Evolutionary conservation across 495 filamentous ascomycete species (phyloP).

Genomic region (Chaetomium cochliodes): DNA sequence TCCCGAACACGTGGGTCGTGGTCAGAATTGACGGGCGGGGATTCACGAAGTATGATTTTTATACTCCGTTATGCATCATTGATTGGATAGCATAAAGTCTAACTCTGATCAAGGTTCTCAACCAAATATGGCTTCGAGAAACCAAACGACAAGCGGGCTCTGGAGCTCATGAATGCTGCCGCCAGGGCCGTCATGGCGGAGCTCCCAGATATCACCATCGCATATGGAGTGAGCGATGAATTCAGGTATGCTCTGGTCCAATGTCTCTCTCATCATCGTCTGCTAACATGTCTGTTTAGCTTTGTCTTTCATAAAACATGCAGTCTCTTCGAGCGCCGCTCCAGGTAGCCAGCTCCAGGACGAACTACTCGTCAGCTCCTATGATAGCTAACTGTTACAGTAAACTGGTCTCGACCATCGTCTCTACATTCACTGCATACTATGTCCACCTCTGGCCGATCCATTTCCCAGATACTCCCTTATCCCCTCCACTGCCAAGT

Average conservation of each 20-base stretch:
- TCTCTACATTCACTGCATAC: slow-evolving; percentile 89
- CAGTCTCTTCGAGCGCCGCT: slow-evolving; percentile 80
- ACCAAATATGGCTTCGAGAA: slow-evolving; percentile 81
- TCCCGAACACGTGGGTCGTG: slow-evolving; percentile 91
- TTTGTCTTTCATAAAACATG: slow-evolving; percentile 85
- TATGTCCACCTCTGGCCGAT: slow-evolving; percentile 79
- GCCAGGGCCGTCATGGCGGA: slow-evolving; percentile 80
- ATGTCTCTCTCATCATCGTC: not conserved
- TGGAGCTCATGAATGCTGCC: slow-evolving; percentile 92
- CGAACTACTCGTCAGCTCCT: too few species aligned
- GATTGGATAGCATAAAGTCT: not conserved
- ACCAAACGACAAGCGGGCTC: slow-evolving; percentile 83
- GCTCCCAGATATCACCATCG: slow-evolving; percentile 78
- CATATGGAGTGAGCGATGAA: slow-evolving; percentile 92
- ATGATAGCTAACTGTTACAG: slow-evolving; percentile 42
- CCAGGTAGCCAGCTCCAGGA: slow-evolving; percentile 53
- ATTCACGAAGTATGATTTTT: slow-evolving; percentile 72
- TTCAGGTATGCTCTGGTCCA: slow-evolving; percentile 60
- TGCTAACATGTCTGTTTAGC: slow-evolving; percentile 42
- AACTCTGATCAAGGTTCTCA: slow-evolving; percentile 57
- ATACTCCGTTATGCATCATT: not conserved
- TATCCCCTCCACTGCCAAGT: slow-evolving; percentile 74
- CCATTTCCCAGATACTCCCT: slow-evolving; percentile 65
- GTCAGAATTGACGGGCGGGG: slow-evolving; percentile 88
- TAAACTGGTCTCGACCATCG: slow-evolving; percentile 86